Base-by-base conservation (phyloP, 2,329 filamentous ascomycete species). In the Chaetomium strumarium region DNA sequence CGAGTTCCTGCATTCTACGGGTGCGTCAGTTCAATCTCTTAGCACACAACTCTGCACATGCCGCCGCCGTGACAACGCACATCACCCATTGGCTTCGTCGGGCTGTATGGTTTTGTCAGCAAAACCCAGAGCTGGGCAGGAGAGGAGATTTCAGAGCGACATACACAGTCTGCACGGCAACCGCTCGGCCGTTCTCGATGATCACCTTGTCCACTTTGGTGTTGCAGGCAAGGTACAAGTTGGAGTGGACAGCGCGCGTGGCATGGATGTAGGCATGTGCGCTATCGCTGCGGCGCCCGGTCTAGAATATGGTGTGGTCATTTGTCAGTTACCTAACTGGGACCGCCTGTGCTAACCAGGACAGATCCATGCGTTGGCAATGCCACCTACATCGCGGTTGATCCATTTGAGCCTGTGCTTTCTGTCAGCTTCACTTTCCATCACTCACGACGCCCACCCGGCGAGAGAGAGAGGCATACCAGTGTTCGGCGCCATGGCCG, bases 241-340 rank as follows among this genome's bases (percentile, higher is more conserved):
- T 90, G 57, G 77, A 75, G 65, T 88, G 75, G 37, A 84, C 78
- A 2, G 85, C 76, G 46, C 87, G 79, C 5, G 87, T 91, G 49
- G 84, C 82, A 68, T 92, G 88, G 55, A 92, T 75, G 60, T 91
- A 91, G 2, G 82, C 86, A 62, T 90, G 86, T 7, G 87, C 87
- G 49, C 83, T 85, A 69, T 91, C 87, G 55, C 83, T 86, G 53
- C 87, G 84, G 46, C 87, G 81, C 41, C 86, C 86, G 63, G 79
- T 81, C 67, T 81, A 50, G 34, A 8, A 16, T 49, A 41, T 58
- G 9, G 1, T 20, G 38, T 2, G 5, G 16, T 24, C 9, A 33
- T n/a, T n/a, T n/a, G n/a, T n/a, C n/a, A n/a, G n/a, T n/a, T n/a
- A n/a, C n/a, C n/a, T n/a, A n/a, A n/a, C n/a, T n/a, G n/a, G n/a